phyloP scores from a whole-genome alignment of 2,329 filamentous ascomycete species.

The Orbilia javanica region DNA sequence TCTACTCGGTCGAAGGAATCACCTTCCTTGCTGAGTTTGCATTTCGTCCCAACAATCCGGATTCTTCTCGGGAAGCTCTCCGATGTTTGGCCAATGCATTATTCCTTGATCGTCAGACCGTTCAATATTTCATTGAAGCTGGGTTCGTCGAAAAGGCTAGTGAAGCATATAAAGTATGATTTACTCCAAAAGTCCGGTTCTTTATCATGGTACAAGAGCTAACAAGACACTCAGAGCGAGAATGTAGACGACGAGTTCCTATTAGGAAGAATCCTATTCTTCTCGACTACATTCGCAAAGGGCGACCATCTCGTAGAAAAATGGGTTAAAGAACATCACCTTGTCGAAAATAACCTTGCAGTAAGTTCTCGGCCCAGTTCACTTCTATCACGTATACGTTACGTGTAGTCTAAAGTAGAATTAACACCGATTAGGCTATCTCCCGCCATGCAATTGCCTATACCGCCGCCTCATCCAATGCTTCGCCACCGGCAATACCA shows the following conservation, averaged over 20 bases:
- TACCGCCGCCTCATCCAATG: slow-evolving; percentile 61
- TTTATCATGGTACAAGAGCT: background rate
- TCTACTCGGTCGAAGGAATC: slow-evolving; percentile 84
- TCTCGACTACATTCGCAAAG: slow-evolving; percentile 82
- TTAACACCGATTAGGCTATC: slow-evolving; percentile 66
- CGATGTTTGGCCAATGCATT: slow-evolving; percentile 88
- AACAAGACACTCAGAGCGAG: slow-evolving; percentile 68
- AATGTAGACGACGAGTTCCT: slow-evolving; percentile 89
- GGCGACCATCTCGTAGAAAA: slow-evolving; percentile 72
- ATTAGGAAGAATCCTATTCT: slow-evolving; percentile 80
- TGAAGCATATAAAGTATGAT: slow-evolving; percentile 72
- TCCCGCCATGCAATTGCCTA: slow-evolving; percentile 75
- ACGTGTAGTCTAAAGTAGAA: background rate
- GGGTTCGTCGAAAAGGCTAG: slow-evolving; percentile 77
- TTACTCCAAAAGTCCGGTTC: background rate
- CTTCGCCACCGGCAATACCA: slow-evolving; percentile 63
- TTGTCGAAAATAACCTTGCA: slow-evolving; percentile 77
- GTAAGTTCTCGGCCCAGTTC: too few relatives aligned
- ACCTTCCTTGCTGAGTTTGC: slow-evolving; percentile 82
- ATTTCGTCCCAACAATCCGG: slow-evolving; percentile 70
- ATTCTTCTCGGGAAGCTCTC: slow-evolving; percentile 78
- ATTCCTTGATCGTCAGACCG: slow-evolving; percentile 75
- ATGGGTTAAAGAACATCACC: slow-evolving; percentile 75
- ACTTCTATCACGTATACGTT: slow-evolving; percentile 14
- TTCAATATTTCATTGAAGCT: slow-evolving; percentile 79